A percentile compares a stretch with the other conserved stretches of the same genome.
Conservation (phyloP, 2,329 filamentous ascomycete species). For the Teratosphaeria nubilosa region DNA sequence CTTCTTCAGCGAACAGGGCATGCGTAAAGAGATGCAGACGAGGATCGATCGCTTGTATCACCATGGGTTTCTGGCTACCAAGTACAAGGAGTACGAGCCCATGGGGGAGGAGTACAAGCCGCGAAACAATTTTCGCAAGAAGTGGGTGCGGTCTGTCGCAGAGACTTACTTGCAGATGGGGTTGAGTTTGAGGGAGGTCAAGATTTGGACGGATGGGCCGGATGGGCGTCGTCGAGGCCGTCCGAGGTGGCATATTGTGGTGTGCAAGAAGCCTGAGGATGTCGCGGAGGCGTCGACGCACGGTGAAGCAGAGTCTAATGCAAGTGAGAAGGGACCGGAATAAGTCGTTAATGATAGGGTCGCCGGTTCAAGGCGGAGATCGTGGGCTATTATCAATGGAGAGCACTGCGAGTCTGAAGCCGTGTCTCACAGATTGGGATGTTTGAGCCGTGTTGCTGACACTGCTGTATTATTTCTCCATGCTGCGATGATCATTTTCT, state of each 20-base stretch:
- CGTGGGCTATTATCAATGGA: too few species aligned
- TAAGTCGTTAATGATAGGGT: not conserved
- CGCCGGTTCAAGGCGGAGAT: too few species aligned
- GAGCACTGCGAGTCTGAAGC: too few species aligned
- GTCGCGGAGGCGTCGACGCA: not conserved
- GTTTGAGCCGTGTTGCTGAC: too few species aligned
- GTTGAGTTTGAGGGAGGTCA: not conserved
- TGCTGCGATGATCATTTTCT: too few species aligned
- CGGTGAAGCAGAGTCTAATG: not conserved
- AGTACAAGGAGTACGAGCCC: not conserved
- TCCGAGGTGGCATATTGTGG: not conserved
- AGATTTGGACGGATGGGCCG: not conserved
- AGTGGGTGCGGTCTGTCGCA: not conserved
- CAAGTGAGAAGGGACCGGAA: not conserved
- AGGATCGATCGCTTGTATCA: not conserved
- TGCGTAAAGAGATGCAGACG: not conserved
- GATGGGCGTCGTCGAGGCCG: not conserved
- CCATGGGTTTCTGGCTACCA: not conserved
- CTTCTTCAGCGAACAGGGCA: not conserved
- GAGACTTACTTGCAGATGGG: not conserved
- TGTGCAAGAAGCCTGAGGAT: not conserved
- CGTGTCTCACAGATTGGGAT: too few species aligned
- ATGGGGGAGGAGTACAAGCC: not conserved
- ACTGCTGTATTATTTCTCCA: too few species aligned
- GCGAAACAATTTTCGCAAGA: not conserved